A percentile compares a stretch with the other conserved stretches of the same genome.
phyloP scores from a whole-genome alignment of 2,329 filamentous ascomycete species.

The Didymellaceae sp. region DNA sequence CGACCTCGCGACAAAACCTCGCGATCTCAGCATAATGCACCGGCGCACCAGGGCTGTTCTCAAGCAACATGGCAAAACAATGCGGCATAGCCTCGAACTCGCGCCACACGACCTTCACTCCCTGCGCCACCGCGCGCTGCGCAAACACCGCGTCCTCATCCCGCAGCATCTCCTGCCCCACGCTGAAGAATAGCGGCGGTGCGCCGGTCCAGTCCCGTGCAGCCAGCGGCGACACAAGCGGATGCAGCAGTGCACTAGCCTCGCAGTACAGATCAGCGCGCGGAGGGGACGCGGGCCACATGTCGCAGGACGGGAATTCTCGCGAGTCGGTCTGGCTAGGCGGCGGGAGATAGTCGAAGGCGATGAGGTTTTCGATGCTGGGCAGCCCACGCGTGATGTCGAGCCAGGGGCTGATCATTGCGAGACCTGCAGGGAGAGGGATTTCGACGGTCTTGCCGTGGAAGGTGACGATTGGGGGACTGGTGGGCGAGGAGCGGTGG shows the following conservation, averaged over 20 bases:
- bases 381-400: conserved; percentile 71
- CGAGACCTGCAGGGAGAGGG: conserved; percentile 70
- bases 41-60: conserved; percentile 34
- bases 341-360: conserved; percentile 69
- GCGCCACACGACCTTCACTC: conserved; percentile 68
- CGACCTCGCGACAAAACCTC: conserved; percentile 39
- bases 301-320: conserved; percentile 56
- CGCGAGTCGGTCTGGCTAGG: conserved; percentile 46
- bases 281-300: conserved; percentile 55
- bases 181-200: conserved; percentile 71
- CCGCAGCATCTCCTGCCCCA: conserved; percentile 74
- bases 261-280: conserved; percentile 58
- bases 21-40: conserved; percentile 49
- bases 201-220: conserved; percentile 64
- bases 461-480: conserved; percentile 61
- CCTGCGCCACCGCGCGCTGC: conserved; percentile 61
- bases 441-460: conserved; percentile 64
- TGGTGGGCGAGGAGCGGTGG: conserved; percentile 51
- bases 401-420: conserved; percentile 71
- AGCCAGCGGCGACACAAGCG: conserved; percentile 69
- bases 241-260: conserved; percentile 61
- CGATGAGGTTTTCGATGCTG: conserved; percentile 58
- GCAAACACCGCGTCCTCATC: conserved; percentile 72
- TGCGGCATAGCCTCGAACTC: conserved; percentile 85
- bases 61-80: conserved; percentile 61